Base-by-base conservation (phyloP, 2,329 filamentous ascomycete species). In the Xylariaceae sp. region DNA sequence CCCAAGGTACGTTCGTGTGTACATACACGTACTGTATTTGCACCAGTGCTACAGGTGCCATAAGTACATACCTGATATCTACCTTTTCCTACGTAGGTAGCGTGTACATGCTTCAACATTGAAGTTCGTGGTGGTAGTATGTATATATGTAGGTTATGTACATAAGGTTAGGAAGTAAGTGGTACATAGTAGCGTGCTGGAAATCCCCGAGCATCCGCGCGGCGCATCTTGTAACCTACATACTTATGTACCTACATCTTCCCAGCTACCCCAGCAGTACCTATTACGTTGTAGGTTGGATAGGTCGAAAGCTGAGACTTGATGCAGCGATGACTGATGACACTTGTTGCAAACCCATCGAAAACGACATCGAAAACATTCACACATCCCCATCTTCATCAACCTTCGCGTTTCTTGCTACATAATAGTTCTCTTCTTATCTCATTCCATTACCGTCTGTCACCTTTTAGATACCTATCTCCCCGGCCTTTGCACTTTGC, bases 301-400 rank as follows among this genome's bases (percentile, higher is more conserved):
- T 37, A 10, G 32, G 14, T 49, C 47, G 18, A 52, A 60, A 60
- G 56, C 60, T 62, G 60, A 60, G 60, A 60, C 60, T n/a, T 58
- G 16, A 46, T 45, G 20, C 49, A 41, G 49, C 37, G 37, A 12
- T 37, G 37, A 48, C 20, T 57, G 47, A 63, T 61, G 58, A 59
- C 61, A 61, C 58, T 49, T 59, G 53, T 54, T 41, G 26, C 45
- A 45, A 47, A 48, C 26, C 41, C 45, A 49, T 21, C 41, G 21
- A 23, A 20, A 44, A 23, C 29, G 19, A 44, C 52, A 46, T 26
- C 19, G 40, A 43, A 45, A 47, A 47, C 47, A 23, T 55, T 42
- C 40, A 37, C 32, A 29, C 26, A 29, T 29, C 26, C 10, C 14
- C 5, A 26, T 10, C 32, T 37, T 12, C 9, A 37, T 12, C 7